Conservation (phyloP, 2,329 filamentous ascomycete species). For the Paramyrothecium sp. region DNA sequence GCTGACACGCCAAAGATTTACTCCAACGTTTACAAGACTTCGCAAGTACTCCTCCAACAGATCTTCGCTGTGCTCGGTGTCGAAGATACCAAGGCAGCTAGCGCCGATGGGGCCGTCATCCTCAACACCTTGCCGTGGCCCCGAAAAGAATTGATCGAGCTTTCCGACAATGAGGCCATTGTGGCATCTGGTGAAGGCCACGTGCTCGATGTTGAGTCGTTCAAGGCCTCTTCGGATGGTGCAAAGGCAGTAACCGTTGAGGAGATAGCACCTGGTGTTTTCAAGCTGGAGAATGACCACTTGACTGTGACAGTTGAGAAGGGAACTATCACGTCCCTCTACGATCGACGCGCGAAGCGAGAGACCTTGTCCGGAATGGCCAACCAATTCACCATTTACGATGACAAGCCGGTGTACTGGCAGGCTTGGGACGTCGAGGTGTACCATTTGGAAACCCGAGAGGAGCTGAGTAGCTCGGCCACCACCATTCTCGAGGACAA, state of each 20-base stretch:
- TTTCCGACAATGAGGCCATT: neutral
- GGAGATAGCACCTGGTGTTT: neutral
- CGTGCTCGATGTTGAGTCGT: no score
- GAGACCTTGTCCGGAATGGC: neutral
- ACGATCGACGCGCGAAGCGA: neutral
- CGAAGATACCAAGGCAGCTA: neutral
- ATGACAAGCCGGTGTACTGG: neutral
- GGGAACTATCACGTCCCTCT: neutral
- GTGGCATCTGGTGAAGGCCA: no score
- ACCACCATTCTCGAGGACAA: slow-evolving; percentile 48
- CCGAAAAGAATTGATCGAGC: neutral
- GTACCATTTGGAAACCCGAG: neutral
- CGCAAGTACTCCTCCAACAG: neutral
- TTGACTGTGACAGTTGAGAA: neutral
- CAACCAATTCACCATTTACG: neutral
- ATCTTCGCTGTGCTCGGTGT: neutral
- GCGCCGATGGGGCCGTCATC: no score
- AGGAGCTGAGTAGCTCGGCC: slow-evolving; percentile 49
- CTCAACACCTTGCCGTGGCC: no score
- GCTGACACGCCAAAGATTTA: neutral
- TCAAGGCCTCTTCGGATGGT: no score
- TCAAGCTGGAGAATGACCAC: neutral
- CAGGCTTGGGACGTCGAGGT: neutral
- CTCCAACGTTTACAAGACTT: neutral
- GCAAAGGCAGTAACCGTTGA: neutral